Evolutionary conservation across 192 early-diverging fungal species (phyloP).

Genomic region (Umbelopsis sp.): DNA sequence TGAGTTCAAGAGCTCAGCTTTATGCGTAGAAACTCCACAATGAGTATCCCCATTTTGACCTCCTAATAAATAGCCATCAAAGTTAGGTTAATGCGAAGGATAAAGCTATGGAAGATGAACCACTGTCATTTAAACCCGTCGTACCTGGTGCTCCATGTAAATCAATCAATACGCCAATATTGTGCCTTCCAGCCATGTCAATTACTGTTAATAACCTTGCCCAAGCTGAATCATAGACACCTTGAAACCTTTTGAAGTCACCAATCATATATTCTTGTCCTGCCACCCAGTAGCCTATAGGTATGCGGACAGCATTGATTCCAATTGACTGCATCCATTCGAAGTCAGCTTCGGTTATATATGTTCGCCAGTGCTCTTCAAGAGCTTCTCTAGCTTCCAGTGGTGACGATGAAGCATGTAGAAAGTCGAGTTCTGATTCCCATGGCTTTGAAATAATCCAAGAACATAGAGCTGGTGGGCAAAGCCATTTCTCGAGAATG

Average conservation of each 20-base stretch:
- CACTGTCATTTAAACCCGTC: too few species aligned
- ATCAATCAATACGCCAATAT: conserved; percentile 64
- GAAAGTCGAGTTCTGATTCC: conserved; percentile 27
- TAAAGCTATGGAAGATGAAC: too few species aligned
- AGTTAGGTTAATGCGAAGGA: not conserved
- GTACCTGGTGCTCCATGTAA: conserved; percentile 66
- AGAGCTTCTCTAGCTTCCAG: conserved; percentile 43
- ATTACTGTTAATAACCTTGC: conserved; percentile 52
- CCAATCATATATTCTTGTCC: conserved; percentile 42
- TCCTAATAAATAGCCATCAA: conserved; percentile 1
- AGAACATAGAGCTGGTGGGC: not conserved
- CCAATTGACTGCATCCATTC: conserved; percentile 40
- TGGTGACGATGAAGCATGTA: not conserved
- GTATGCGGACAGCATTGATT: conserved; percentile 68
- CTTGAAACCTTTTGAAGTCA: conserved; percentile 37
- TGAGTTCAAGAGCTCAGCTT: conserved; percentile 12
- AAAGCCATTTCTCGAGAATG: conserved; percentile 22
- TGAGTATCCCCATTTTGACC: conserved; percentile 27
- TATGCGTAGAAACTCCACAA: conserved; percentile 18
- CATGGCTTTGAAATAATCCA: not conserved
- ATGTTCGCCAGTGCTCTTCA: conserved; percentile 55
- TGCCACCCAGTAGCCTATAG: conserved; percentile 70
- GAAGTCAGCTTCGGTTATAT: conserved; percentile 62
- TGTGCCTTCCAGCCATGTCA: conserved; percentile 55
- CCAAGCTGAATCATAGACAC: conserved; percentile 55